phyloP scores from a whole-genome alignment of 768 basidiomycete genomes.

The Boletellus ananiceps region DNA sequence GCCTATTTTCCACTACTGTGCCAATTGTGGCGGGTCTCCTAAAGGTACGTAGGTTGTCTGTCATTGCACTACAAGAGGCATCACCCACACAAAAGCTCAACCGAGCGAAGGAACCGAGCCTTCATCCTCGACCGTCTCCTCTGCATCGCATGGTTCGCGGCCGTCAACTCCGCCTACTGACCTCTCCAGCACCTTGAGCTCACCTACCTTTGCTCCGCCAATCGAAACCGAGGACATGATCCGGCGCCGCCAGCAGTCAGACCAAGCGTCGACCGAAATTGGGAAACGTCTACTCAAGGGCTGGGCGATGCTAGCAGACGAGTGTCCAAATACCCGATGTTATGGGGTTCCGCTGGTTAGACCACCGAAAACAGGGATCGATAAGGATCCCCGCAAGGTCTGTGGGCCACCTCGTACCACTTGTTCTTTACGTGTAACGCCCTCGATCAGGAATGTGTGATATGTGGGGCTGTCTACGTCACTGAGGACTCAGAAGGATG shows the following conservation, averaged over 20 bases:
- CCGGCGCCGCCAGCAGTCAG: constrained; percentile 74
- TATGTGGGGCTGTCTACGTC: constrained; percentile 62
- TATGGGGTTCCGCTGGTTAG: constrained; percentile 82
- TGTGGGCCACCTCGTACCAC: constrained; percentile 11
- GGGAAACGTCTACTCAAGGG: constrained; percentile 73
- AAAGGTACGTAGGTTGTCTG: constrained; percentile 27
- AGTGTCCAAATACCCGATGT: constrained; percentile 66
- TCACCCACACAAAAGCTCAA: constrained; percentile 14
- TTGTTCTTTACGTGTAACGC: constrained; percentile 1
- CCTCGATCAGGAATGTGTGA: constrained; percentile 66
- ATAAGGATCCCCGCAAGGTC: constrained; percentile 66
- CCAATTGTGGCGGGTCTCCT: constrained; percentile 49
- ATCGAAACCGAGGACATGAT: constrained; percentile 61
- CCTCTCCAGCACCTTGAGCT: constrained; percentile 54
- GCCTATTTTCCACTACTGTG: constrained; percentile 53
- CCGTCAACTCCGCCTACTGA: constrained; percentile 79
- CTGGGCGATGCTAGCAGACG: constrained; percentile 88
- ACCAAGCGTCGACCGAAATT: constrained; percentile 73
- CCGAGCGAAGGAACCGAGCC: constrained; percentile 22
- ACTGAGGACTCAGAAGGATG: constrained; percentile 51
- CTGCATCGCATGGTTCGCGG: constrained; percentile 51
- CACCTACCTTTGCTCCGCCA: constrained; percentile 60
- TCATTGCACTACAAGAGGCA: background rate
- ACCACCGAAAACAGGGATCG: constrained; percentile 59
- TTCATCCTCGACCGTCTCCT: constrained; percentile 41